Evolutionary conservation across 2,329 filamentous ascomycete genomes (phyloP).

Genomic region (Clonostachys chloroleuca): DNA sequence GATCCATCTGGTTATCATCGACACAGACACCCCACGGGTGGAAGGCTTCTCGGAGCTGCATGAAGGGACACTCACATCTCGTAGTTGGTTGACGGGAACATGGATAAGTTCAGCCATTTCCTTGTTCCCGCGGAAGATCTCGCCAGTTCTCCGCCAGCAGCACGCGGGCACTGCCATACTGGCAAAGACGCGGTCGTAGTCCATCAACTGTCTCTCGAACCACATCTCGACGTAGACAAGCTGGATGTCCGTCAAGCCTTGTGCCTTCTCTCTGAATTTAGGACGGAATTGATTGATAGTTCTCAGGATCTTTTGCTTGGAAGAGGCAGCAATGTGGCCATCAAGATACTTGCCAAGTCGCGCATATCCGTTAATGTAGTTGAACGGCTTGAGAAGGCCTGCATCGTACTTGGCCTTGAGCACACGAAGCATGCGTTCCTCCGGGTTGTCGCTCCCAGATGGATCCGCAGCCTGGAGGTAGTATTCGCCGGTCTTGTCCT

Average conservation of each 20-base stretch:
- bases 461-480: constrained; percentile 97
- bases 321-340: constrained; percentile 73
- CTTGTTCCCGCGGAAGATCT: constrained; percentile 96
- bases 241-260: constrained; percentile 88
- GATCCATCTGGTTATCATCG: background rate
- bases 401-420: constrained; percentile 95
- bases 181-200: constrained; percentile 96
- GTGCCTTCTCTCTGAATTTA: constrained; percentile 93
- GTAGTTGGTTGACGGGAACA: constrained; percentile 82
- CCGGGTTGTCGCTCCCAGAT: constrained; percentile 76
- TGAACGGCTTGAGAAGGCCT: constrained; percentile 91
- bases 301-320: constrained; percentile 85
- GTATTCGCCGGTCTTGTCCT: constrained; percentile 80
- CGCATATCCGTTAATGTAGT: constrained; percentile 95
- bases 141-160: constrained; percentile 93
- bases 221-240: constrained; percentile 97
- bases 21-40: constrained; percentile 1
- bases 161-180: constrained; percentile 98
- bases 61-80: constrained; percentile 67
- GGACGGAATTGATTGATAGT: constrained; percentile 91
- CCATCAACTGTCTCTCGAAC: constrained; percentile 95
- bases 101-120: constrained; percentile 97
- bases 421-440: constrained; percentile 92
- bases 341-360: constrained; percentile 90
- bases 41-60: background rate